Evolutionary conservation across 495 filamentous ascomycete species (phyloP), one percentile per base, ranked within the genome.

Genomic region (Penicillium turbatum): DNA sequence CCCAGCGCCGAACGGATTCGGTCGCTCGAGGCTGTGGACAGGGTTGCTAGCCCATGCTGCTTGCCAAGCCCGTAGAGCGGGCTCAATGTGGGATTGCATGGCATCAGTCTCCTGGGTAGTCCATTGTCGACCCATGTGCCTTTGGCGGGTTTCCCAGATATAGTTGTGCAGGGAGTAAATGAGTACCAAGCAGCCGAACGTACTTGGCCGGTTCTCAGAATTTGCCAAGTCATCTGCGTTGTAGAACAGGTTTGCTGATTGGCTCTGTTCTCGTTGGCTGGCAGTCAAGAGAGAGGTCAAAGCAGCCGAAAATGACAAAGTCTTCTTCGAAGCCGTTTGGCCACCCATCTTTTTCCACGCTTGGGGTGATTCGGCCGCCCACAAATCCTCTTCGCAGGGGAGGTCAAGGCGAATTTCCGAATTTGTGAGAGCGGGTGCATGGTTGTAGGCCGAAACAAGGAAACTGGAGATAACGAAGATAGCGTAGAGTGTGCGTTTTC

Each of bases 151-250:
- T 71, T 97, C 92, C 93, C 93, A 97, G 39, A 97, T 96, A 68
- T 97, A 97, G 56, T 96, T 96, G 70, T 98, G 93, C 24, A 98
- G 74, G 1, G 93, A 92, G 68, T 96, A 95, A 65, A 98, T 97
- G 47, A 98, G 76, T 10, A 96, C 81, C 13, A 97, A 74, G 70
- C 93, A 97, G 17, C 93, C 93, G 62, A 96, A 96, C 6, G 92
- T 93, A 69, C 93, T 97, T 2, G 92, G 91, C 55, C 84, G 85
- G 50, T 95, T 73, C 43, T 91, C 82, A 49, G 78, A 83, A 61
- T 80, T 79, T 17, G 81, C 73, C 2, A 83, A 64, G 37, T 73
- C 70, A 44, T 71, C 74, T 27, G 66, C 70, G 3, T 27, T 49
- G n/a, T 49, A 75, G 42, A 76, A 72, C 38, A 81, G 66, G 48